Base-by-base conservation (phyloP, 805 yeast species). In the Ogataea siamensis region DNA sequence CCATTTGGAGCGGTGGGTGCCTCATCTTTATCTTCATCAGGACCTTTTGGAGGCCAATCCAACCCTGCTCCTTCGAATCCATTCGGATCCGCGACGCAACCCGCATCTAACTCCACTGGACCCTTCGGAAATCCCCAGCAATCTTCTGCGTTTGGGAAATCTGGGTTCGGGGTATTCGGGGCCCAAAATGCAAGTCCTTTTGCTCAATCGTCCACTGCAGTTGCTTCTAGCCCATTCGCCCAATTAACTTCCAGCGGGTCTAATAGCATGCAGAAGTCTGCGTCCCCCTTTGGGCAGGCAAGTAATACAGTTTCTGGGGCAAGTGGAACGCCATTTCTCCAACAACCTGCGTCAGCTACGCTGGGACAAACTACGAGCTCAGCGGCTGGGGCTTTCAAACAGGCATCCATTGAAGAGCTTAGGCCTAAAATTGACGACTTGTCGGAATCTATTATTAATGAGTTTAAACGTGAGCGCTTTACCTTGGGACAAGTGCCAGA, bases 401-500 rank as follows among this genome's bases (percentile, higher is more conserved):
- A 56, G 34, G 43, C 53, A 4, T 54, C 44, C 2, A 23, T 49
- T 5, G 49, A 35, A 6, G 61, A 55, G 16, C 53, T 53, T 14
- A 42, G 32, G 41, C 40, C 60, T 47, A 34, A 49, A 2, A 50
- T 60, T 4, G 65, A 61, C 0, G 74, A 71, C 3, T 48, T 79
- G 3, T 62, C 73, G 32, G 72, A 70, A 4, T 62, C 52, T 3
- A 66, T 78, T 0, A 32, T 65, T 7, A 64, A 60, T 5, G 70
- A 71, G 15, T 87, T 84, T 55, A 54, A 67, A 44, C 66, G 74
- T 1, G 47, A 53, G 0, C 37, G 42, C 4, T 84, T 84, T 47
- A 53, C 58, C n/a, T 50, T 83, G 21, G 91, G 89, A 0, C 59
- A 62, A 17, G 76, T 84, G 2, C 94, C 94, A 0, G 91, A 83